Evolutionary conservation across 371 early-diverging fungal species (phyloP).

Genomic region (Actinomucor elegans): DNA sequence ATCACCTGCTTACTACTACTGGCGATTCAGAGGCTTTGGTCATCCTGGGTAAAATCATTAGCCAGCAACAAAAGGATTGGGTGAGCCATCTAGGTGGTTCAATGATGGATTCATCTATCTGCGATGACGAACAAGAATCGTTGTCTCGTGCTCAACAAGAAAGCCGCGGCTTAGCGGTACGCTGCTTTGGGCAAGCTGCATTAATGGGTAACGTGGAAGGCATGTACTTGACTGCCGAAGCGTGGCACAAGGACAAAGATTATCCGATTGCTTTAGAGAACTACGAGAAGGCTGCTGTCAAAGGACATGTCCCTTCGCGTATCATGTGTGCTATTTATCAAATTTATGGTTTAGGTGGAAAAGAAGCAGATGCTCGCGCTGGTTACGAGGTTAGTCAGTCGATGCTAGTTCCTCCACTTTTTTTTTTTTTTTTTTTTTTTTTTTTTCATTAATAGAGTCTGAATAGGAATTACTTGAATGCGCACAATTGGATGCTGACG

Average conservation of each 20-base stretch:
- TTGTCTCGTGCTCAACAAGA: conserved; percentile 27
- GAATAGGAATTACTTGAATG: conserved; percentile 36
- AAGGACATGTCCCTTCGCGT: conserved; percentile 32
- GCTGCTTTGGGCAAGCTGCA: conserved; percentile 40
- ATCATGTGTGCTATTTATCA: conserved; percentile 44
- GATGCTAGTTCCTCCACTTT: background rate
- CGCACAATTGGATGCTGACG: conserved; percentile 25
- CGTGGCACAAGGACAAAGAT: conserved; percentile 42
- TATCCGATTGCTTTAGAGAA: conserved; percentile 38
- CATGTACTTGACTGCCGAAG: conserved; percentile 39
- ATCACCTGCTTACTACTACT: conserved; percentile 18
- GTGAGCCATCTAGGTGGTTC: background rate
- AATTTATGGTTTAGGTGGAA: conserved; percentile 34
- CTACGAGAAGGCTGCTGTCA: conserved; percentile 36
- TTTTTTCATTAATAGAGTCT: too few relatives aligned
- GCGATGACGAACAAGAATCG: conserved; percentile 9
- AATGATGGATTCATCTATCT: too few relatives aligned
- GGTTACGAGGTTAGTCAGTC: conserved; percentile 36
- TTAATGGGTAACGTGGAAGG: conserved; percentile 35
- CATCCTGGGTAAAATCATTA: conserved; percentile 26
- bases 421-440: conserved; percentile 1
- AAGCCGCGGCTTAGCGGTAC: conserved; percentile 23
- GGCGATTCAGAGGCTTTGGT: conserved; percentile 40
- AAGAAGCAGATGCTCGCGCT: conserved; percentile 22
- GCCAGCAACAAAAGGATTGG: conserved; percentile 17